Evolutionary conservation across 2,329 filamentous ascomycete genomes (phyloP), one percentile per base, ranked within the genome.

Genomic region (Pseudocercospora ulei): DNA sequence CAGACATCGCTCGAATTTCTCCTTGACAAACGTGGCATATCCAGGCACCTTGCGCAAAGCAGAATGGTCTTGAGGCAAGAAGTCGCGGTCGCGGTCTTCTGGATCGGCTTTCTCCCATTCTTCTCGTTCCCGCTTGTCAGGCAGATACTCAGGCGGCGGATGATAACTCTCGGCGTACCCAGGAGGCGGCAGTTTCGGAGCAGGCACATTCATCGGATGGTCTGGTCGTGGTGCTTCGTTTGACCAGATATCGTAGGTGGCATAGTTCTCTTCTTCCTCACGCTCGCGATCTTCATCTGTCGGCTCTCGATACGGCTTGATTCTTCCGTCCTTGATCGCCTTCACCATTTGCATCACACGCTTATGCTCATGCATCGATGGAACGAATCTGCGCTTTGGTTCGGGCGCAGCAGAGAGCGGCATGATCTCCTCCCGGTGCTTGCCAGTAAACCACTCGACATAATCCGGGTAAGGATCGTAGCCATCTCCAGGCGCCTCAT

Each of bases 121-220:
- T 50, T 82, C 77, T 59, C 73, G 83, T 66, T 98, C 90, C 24
- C 82, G 78, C 55, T 80, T 76, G 38, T 83, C 82, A 1, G 88
- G 92, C 2, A 98, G 68, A 60, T 96, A 98, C 66, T 98, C 90
- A 3, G 81, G 75, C 34, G 92, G 90, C 14, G 90, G 90, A 62
- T 96, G 94, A 61, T 98, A 96, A 57, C 85, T 94, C 61, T 95
- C 76, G 55, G 94, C 87, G 60, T 94, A 95, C 36, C 86, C 86
- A 17, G 90, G 90, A 23, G 90, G 88, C 17, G 88, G 78, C 34
- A 92, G 71, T 61, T 98, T 98, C 3, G 90, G 90, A 1, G 90
- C 88, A 9, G 90, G 82, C 38, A 96, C 81, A 56, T 95, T 84
- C 87, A 96, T 96, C 22, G 82, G 70, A 61, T 96, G 83, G 45